Conservation (phyloP, 2,329 filamentous ascomycete species). For the Stemphylium lycopersici region DNA sequence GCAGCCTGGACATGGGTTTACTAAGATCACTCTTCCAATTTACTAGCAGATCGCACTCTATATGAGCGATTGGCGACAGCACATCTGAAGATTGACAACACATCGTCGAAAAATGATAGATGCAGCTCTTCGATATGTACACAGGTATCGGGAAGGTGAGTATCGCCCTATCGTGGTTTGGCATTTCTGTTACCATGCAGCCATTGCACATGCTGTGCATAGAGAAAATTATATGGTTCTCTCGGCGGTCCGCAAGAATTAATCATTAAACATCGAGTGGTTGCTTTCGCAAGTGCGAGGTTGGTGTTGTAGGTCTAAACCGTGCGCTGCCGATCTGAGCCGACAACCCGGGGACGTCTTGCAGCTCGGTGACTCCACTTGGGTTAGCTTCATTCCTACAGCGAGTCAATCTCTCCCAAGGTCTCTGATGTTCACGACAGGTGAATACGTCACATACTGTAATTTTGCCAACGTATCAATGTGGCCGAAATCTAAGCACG, state of each 20-base stretch:
- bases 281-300: not conserved
- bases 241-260: not conserved
- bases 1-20: not conserved
- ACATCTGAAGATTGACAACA: no score
- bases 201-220: not conserved
- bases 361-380: not conserved
- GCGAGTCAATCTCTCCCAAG: not conserved
- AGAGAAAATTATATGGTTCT: not conserved
- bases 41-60: not conserved
- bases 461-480: not conserved
- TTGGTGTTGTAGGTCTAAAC: not conserved
- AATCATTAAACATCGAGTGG: not conserved
- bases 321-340: not conserved
- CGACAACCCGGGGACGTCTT: not conserved
- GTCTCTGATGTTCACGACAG: not conserved
- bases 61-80: no score
- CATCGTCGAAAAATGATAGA: no score
- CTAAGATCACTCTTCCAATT: not conserved
- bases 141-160: no score
- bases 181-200: not conserved
- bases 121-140: not conserved
- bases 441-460: not conserved
- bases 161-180: not conserved
- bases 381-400: not conserved
- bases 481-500: not conserved